Conservation (phyloP, 2,329 filamentous ascomycete species). For the Emergomyces pasteurianus region DNA sequence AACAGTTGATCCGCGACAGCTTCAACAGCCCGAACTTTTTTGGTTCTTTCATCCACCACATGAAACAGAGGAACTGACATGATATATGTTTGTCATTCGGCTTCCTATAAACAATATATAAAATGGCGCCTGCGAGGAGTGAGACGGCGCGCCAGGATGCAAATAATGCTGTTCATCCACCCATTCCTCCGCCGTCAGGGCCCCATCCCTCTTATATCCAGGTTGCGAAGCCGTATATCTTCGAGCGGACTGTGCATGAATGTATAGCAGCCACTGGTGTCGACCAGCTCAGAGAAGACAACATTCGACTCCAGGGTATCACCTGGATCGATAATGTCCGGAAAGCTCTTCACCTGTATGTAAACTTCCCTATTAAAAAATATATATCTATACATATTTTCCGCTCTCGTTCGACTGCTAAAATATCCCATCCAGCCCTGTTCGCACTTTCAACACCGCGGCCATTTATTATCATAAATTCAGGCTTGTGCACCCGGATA, state of each 20-base stretch:
- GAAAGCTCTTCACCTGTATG: constrained; percentile 64
- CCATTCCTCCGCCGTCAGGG: constrained; percentile 21
- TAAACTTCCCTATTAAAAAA: constrained; percentile 14
- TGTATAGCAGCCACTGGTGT: constrained; percentile 57
- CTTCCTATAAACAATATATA: neutral
- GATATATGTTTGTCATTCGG: neutral
- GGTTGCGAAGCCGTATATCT: constrained; percentile 62
- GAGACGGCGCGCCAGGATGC: constrained; percentile 1
- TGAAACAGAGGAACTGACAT: neutral
- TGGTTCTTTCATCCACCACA: neutral
- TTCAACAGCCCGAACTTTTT: neutral
- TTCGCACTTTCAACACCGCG: constrained; percentile 85
- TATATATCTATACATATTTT: neutral
- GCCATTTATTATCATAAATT: constrained; percentile 92
- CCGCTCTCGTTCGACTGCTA: neutral
- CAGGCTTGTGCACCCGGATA: constrained; percentile 70
- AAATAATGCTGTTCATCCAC: neutral
- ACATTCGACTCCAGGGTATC: constrained; percentile 70
- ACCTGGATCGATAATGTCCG: constrained; percentile 80
- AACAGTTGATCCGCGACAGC: neutral
- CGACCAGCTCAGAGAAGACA: constrained; percentile 68
- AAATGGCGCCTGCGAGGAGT: constrained; percentile 7
- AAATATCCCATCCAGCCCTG: constrained; percentile 45
- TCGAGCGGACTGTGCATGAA: constrained; percentile 67
- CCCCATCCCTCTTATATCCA: constrained; percentile 54